Evolutionary conservation across 148 eudicot species (phyloP).

Genomic region (Diospyros lotus): DNA sequence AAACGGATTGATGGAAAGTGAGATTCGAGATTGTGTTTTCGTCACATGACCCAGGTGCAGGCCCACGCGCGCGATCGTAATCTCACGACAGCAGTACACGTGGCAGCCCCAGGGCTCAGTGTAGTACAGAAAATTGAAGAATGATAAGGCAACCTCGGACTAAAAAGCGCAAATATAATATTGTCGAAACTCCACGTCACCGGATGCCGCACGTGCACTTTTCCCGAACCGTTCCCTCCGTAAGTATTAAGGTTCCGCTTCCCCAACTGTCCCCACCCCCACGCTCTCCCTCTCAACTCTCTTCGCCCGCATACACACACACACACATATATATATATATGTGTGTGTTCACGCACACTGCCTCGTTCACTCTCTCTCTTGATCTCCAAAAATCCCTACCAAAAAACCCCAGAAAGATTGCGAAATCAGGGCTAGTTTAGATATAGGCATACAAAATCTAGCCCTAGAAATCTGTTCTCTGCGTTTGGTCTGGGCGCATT

Average conservation of each 20-base stretch:
- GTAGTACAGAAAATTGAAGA: no score
- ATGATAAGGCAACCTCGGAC: background rate
- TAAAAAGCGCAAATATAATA: background rate
- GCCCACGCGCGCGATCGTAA: no score
- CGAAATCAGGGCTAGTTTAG: background rate
- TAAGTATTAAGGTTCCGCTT: background rate
- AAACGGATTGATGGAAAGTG: no score
- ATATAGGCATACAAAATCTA: background rate
- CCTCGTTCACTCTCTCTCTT: background rate
- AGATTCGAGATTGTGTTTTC: no score
- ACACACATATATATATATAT: no score
- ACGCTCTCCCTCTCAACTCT: background rate
- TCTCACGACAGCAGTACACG: no score
- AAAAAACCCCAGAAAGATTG: background rate
- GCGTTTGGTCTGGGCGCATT: background rate
- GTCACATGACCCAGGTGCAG: no score
- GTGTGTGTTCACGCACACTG: background rate
- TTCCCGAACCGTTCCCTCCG: background rate
- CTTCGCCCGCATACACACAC: no score
- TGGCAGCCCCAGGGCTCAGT: no score
- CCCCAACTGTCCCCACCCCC: background rate
- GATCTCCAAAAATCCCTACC: background rate
- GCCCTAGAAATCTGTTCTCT: background rate
- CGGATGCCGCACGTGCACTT: background rate
- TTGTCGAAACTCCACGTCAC: slow-evolving; percentile 1